Percentiles rank a stretch among this genome's conserved stretches.
Conservation (phyloP, 2,329 filamentous ascomycete species). For the Fusarium sp. region DNA sequence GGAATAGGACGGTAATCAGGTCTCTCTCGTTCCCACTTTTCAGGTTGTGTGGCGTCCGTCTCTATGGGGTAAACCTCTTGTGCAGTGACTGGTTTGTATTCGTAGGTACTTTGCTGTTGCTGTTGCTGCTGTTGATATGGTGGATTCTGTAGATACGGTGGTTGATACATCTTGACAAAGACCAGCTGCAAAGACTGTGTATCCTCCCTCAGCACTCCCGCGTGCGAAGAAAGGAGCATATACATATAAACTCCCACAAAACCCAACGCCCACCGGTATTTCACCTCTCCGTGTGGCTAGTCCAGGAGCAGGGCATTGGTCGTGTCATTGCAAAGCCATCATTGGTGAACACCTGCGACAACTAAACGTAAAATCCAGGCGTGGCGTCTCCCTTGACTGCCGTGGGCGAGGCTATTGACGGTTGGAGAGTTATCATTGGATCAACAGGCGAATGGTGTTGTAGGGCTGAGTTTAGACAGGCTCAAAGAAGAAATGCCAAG, state of each 20-base stretch:
- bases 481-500: constrained; percentile 18
- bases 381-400: constrained; percentile 16
- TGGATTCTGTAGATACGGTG: constrained; percentile 7
- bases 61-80: constrained; percentile 10
- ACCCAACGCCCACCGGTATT: not conserved
- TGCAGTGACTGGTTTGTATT: constrained; percentile 25
- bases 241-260: constrained; percentile 18
- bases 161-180: constrained; percentile 23
- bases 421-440: constrained; percentile 1
- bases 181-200: not conserved
- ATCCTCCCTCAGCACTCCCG: not conserved
- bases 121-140: constrained; percentile 1
- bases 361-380: not conserved
- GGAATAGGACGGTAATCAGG: constrained; percentile 37
- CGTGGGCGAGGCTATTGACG: constrained; percentile 5
- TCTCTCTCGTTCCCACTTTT: constrained; percentile 10
- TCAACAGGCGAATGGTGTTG: not conserved
- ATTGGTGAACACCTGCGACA: constrained; percentile 7
- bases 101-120: constrained; percentile 1
- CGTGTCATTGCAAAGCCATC: not conserved
- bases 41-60: not conserved
- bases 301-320: not conserved
- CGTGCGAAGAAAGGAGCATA: constrained; percentile 8
- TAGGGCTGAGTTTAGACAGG: constrained; percentile 21
- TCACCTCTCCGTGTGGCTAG: constrained; percentile 12